Conservation (phyloP, 331 rosid species). For the Stylosanthes scabra region DNA sequence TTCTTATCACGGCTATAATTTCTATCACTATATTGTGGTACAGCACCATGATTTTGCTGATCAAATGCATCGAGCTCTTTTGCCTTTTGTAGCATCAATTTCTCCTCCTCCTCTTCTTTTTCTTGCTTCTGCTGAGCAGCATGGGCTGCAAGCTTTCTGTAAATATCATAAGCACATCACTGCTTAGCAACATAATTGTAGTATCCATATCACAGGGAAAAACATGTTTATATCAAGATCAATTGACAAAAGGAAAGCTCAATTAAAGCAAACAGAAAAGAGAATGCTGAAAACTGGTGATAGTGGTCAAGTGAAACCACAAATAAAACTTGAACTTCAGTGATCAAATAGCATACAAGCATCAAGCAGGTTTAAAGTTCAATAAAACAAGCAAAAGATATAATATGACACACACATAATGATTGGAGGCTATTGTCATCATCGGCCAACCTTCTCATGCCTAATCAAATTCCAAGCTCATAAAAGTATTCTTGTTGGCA, state of each 20-base stretch:
- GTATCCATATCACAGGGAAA: constrained; percentile 1
- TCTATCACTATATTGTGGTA: constrained; percentile 85
- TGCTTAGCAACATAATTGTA: neutral
- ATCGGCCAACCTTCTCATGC: neutral
- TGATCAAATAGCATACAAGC: neutral
- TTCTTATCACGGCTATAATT: constrained; percentile 74
- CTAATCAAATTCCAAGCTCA: neutral
- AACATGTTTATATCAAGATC: neutral
- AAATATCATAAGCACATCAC: constrained; percentile 18
- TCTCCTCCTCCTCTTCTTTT: constrained; percentile 87
- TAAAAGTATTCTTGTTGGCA: neutral
- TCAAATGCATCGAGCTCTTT: constrained; percentile 96
- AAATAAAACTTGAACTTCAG: neutral
- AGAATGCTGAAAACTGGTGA: neutral
- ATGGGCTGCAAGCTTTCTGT: constrained; percentile 87
- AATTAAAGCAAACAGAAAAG: neutral
- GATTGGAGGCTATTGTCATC: neutral
- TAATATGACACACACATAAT: neutral
- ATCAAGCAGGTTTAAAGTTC: neutral
- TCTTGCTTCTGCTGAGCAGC: constrained; percentile 86
- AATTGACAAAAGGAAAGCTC: constrained; percentile 1
- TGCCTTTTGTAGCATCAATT: constrained; percentile 73
- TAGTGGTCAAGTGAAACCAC: neutral
- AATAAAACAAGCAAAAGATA: neutral
- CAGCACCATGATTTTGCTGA: constrained; percentile 97